Percentiles rank a stretch among this genome's conserved stretches.
Evolutionary conservation across 768 basidiomycete species (phyloP).

Genomic region (Suillus americanus): DNA sequence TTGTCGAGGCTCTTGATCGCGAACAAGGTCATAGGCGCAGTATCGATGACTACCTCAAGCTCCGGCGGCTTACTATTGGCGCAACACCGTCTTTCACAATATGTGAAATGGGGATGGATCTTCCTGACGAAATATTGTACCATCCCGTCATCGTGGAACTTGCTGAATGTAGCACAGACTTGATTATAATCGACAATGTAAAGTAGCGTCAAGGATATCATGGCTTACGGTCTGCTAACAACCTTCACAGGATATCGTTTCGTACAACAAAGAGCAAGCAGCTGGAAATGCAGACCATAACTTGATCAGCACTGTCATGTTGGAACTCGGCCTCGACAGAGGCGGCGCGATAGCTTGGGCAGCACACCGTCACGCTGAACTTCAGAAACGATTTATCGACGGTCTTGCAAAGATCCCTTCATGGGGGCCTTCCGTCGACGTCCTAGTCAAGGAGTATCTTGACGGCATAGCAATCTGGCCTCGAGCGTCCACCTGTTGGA

Average conservation of each 20-base stretch:
- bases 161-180: conserved; percentile 12
- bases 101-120: conserved; percentile 28
- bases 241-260: conserved; percentile 32
- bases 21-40: conserved; percentile 17
- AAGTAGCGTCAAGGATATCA: background rate
- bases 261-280: conserved; percentile 37
- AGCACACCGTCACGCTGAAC: conserved; percentile 12
- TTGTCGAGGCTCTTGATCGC: conserved; percentile 9
- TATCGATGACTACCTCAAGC: conserved; percentile 31
- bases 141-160: conserved; percentile 20
- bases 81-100: conserved; percentile 29
- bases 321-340: conserved; percentile 21
- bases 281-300: conserved; percentile 32
- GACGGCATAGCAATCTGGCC: conserved; percentile 26
- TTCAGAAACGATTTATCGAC: conserved; percentile 20
- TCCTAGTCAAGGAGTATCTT: conserved; percentile 24
- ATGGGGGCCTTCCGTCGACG: conserved; percentile 26
- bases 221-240: background rate
- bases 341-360: conserved; percentile 30
- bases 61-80: conserved; percentile 34
- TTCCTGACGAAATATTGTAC: conserved; percentile 33
- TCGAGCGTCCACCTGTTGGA: conserved; percentile 28
- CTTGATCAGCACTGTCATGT: conserved; percentile 35
- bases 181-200: conserved; percentile 26
- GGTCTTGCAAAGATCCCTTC: conserved; percentile 25